These are phyloP conservation scores for Aquilaria sinensis DNA, from an alignment of 345 rosid species.

Conservation along the genomic window DNA sequence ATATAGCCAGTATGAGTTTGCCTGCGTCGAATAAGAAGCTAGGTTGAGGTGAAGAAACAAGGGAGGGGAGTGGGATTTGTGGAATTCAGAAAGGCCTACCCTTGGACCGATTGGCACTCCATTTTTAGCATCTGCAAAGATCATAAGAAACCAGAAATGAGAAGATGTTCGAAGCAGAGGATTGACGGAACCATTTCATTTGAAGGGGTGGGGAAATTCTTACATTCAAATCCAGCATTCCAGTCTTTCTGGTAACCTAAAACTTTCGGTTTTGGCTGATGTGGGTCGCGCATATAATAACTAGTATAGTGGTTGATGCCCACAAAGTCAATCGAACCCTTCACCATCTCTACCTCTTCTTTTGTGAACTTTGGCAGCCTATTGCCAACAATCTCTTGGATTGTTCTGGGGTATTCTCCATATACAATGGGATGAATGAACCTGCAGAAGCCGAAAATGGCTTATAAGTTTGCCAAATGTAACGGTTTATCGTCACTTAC, in stretches of 20 bases:
- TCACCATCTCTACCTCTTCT: slow-evolving; percentile 76
- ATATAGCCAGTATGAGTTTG: slow-evolving; percentile 80
- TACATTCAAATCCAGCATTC: slow-evolving; percentile 78
- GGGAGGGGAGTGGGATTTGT: not conserved
- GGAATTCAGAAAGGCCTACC: slow-evolving; percentile 25
- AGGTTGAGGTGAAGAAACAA: not conserved
- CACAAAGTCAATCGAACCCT: slow-evolving; percentile 84
- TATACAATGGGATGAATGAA: slow-evolving; percentile 88
- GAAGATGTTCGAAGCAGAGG: not conserved
- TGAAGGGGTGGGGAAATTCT: slow-evolving; percentile 15
- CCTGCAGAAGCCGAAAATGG: slow-evolving; percentile 25
- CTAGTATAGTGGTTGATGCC: slow-evolving; percentile 93
- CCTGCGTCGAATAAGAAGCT: slow-evolving; percentile 29
- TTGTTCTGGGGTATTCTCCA: slow-evolving; percentile 87
- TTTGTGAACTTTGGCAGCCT: slow-evolving; percentile 79
- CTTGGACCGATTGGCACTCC: slow-evolving; percentile 78
- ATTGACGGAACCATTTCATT: not conserved
- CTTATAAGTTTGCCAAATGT: no score
- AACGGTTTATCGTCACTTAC: no score
- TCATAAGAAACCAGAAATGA: slow-evolving; percentile 9
- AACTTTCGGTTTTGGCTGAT: slow-evolving; percentile 30
- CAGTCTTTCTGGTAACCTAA: slow-evolving; percentile 89
- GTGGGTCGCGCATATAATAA: slow-evolving; percentile 58
- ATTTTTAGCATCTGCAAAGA: slow-evolving; percentile 46
- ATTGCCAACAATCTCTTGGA: slow-evolving; percentile 69